Percentiles rank a stretch among this genome's conserved stretches.
phyloP scores from a whole-genome alignment of 2,329 filamentous ascomycete species.

The Alternaria conjuncta region DNA sequence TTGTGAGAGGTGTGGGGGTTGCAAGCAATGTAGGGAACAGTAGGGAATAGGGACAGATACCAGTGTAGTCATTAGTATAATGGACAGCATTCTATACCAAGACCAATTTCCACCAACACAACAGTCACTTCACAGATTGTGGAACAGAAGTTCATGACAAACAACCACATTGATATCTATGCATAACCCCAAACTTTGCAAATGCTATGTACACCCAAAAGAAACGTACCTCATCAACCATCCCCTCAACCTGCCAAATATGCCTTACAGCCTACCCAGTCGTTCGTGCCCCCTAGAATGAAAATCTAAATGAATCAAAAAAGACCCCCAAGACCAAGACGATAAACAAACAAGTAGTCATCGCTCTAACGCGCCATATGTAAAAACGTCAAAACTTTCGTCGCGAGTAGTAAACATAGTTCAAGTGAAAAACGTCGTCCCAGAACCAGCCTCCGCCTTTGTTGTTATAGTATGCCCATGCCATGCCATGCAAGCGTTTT shows the following conservation, averaged over 20 bases:
- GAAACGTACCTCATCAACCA: neutral
- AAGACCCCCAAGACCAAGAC: neutral
- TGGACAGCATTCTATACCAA: too few relatives aligned
- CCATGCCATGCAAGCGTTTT: neutral
- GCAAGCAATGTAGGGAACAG: too few relatives aligned
- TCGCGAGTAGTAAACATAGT: neutral
- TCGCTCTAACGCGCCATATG: constrained; percentile 3
- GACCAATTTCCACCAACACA: too few relatives aligned
- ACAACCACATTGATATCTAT: neutral
- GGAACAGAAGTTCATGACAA: neutral
- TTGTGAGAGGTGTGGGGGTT: too few relatives aligned
- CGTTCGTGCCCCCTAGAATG: neutral
- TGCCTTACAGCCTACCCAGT: neutral
- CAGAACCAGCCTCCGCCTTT: neutral
- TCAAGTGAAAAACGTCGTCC: neutral
- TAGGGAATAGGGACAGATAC: neutral
- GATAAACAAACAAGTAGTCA: neutral
- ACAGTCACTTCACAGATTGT: too few relatives aligned
- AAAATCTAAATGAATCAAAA: neutral
- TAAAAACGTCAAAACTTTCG: neutral
- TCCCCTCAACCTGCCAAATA: neutral
- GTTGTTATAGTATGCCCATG: neutral
- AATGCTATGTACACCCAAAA: neutral
- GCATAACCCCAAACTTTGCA: neutral
- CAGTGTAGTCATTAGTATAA: neutral